Evolutionary conservation across 177 flowering plant genomes (phyloP).

Genomic region (Vitis hybrid): DNA sequence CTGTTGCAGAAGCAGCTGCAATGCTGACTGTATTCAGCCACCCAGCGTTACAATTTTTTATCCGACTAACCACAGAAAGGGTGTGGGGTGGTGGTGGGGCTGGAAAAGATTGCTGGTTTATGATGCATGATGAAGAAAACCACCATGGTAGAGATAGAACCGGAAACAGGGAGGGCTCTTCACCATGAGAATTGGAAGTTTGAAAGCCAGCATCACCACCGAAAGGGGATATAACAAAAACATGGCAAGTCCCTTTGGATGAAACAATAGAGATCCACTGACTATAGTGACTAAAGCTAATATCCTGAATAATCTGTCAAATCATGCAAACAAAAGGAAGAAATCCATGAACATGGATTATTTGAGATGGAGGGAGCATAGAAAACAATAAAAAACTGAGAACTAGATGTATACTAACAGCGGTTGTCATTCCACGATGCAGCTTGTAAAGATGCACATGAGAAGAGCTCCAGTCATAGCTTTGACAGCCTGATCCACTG

Average conservation of each 20-base stretch:
- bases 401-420: constrained; percentile 44
- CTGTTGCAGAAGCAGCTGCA: constrained; percentile 68
- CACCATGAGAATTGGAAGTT: constrained; percentile 35
- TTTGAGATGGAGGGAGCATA: constrained; percentile 9
- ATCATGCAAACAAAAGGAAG: not conserved
- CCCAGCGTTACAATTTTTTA: constrained; percentile 63
- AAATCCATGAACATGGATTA: not conserved
- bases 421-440: constrained; percentile 86
- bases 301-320: constrained; percentile 89
- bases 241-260: constrained; percentile 89
- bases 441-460: constrained; percentile 93
- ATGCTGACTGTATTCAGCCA: constrained; percentile 76
- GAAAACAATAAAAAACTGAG: not conserved
- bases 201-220: constrained; percentile 79
- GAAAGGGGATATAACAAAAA: constrained; percentile 78
- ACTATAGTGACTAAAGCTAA: constrained; percentile 84
- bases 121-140: constrained; percentile 48
- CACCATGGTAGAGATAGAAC: constrained; percentile 72
- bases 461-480: constrained; percentile 66
- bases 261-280: constrained; percentile 92
- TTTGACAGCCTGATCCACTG: constrained; percentile 43
- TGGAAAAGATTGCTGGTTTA: constrained; percentile 46
- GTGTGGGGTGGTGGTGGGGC: constrained; percentile 64
- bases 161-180: constrained; percentile 48
- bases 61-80: constrained; percentile 79